phyloP scores from a whole-genome alignment of 306 rosid genomes.

The Rosa chinensis region DNA sequence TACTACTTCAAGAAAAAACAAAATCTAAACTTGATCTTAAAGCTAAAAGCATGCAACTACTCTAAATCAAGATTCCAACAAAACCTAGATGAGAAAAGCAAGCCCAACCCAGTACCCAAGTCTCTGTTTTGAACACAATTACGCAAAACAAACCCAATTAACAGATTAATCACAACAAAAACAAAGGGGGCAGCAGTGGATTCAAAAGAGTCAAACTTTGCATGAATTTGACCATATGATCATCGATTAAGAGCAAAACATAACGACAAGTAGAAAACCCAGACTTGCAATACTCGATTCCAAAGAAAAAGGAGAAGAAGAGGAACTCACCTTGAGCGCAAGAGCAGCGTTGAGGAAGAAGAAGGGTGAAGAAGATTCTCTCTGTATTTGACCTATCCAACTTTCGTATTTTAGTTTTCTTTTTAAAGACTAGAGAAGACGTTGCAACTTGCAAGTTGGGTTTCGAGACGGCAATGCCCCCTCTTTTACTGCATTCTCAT shows the following conservation, averaged over 20 bases:
- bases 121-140: not conserved
- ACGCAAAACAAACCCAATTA: not conserved
- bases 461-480: not conserved
- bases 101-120: not conserved
- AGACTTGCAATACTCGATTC: not conserved
- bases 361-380: not conserved
- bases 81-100: not conserved
- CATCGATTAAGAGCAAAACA: not conserved
- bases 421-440: not conserved
- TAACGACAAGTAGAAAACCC: not conserved
- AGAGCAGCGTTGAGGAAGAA: conserved; percentile 1
- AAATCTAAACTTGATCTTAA: not conserved
- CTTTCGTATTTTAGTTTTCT: too few relatives aligned
- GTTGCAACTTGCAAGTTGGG: not conserved
- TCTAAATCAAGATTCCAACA: not conserved
- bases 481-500: not conserved
- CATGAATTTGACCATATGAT: not conserved
- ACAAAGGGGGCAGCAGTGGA: not conserved
- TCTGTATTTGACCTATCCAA: too few relatives aligned
- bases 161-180: not conserved
- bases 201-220: not conserved
- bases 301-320: not conserved
- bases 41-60: not conserved
- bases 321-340: conserved; percentile 1
- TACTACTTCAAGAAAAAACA: not conserved